A percentile compares a stretch with the other conserved stretches of the same genome.
Evolutionary conservation across 257 asterid genomes (phyloP).

Genomic region (Gynochthodes officinalis): DNA sequence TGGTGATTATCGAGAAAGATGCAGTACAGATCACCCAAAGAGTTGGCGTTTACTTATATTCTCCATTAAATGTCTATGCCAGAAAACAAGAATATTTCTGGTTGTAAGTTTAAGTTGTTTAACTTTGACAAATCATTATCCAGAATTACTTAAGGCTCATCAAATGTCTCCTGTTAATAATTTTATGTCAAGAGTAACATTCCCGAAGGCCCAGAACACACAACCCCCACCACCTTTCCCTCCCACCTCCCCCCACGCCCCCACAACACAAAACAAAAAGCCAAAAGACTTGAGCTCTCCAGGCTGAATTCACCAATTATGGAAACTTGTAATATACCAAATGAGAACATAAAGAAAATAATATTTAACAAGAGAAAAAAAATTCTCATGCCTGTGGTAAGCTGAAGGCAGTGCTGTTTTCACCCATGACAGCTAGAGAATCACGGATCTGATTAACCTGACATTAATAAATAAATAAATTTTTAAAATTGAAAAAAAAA

Average conservation of each 20-base stretch:
- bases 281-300: background rate
- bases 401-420: conserved; percentile 94
- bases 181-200: too few species aligned
- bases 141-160: background rate
- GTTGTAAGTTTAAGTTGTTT: too few species aligned
- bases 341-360: background rate
- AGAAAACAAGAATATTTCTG: background rate
- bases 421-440: conserved; percentile 93
- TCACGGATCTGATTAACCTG: conserved; percentile 98
- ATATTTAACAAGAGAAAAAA: background rate
- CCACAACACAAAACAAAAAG: background rate
- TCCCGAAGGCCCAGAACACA: background rate
- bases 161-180: too few species aligned
- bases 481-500: too few species aligned
- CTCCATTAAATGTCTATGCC: background rate
- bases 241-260: background rate
- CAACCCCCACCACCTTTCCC: background rate
- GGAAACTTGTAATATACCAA: background rate
- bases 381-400: conserved; percentile 75
- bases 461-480: too few species aligned
- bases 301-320: background rate
- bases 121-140: background rate
- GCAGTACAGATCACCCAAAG: background rate
- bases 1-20: background rate
- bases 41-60: background rate